Evolutionary conservation across 495 filamentous ascomycete species (phyloP), one percentile per base, ranked within the genome.

Genomic region (Aspergillus cavernicola): DNA sequence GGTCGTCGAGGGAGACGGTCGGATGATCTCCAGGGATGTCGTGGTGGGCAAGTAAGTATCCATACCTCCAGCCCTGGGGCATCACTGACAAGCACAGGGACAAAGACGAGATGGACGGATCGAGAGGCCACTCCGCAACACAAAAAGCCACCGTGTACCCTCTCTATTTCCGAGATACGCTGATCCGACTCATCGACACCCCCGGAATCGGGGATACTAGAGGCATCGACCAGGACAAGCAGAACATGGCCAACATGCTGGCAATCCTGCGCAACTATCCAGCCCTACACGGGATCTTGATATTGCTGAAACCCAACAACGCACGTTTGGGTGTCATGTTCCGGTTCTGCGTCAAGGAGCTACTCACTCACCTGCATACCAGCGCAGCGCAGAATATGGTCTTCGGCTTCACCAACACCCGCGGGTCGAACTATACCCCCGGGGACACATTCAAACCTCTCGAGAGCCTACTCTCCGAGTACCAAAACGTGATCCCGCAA

Each of bases 221-320:
- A 5, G 51, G 51, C 5, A 16, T 54, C 12, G 51, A 47, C 13
- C 51, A 54, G 23, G 51, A 54, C 42, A 54, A 54, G 35, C 40
- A 54, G 15, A 54, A 54, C n/a, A 45, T 54, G 51, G 51, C 51
- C 19, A 54, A 54, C 18, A 54, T 54, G 51, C 41, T 54, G 0
- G 36, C 51, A 8, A 45, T 54, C 20, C 33, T 54, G 15, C 41
- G 51, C 11, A 54, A 54, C 42, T 54, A 54, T 32, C 29, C 41
- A 4, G 31, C 29, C 19, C 41, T 54, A 10, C 51, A 54, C 41
- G 51, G 51, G 19, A 54, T 54, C 23, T 32, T 54, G 4, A 54
- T 54, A n/a, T 29, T 54, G 16, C 51, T 54, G 9, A 54, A 54
- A 20, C 51, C 51, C 2, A 54, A 54, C 33, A 54, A 54, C 15